These are phyloP conservation scores for Bathelium albidoporum DNA, from an alignment of 495 filamentous ascomycete genomes.

Conservation along the genomic window DNA sequence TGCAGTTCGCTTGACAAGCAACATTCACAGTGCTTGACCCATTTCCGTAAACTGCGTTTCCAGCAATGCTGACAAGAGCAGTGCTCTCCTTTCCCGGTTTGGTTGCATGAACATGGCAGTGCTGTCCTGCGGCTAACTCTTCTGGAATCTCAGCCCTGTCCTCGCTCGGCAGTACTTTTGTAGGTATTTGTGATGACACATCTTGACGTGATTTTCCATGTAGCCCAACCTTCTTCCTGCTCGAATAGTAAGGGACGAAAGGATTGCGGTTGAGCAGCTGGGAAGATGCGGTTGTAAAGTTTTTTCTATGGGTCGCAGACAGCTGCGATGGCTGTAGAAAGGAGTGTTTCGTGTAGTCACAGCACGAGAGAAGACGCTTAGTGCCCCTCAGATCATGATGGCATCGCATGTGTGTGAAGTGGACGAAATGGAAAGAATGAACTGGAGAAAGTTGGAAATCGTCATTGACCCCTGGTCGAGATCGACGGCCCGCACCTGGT, in stretches of 20 bases:
- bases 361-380: background rate
- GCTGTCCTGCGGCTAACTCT: background rate
- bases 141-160: background rate
- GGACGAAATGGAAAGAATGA: background rate
- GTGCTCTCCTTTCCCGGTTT: too few species aligned
- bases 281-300: background rate
- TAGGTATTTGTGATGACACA: background rate
- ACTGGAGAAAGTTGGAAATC: background rate
- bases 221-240: background rate
- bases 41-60: background rate
- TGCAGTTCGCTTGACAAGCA: background rate
- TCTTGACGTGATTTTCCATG: too few species aligned
- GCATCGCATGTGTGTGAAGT: background rate
- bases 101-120: too few species aligned
- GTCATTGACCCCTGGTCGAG: background rate
- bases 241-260: background rate
- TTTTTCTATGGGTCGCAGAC: background rate
- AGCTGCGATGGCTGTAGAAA: background rate
- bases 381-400: background rate
- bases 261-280: background rate
- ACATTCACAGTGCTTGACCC: background rate
- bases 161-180: background rate
- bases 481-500: background rate
- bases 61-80: too few species aligned
- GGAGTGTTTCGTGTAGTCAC: background rate